Evolutionary conservation across 208 protist genomes (phyloP).

Genomic region (Naegleria fowleri): DNA sequence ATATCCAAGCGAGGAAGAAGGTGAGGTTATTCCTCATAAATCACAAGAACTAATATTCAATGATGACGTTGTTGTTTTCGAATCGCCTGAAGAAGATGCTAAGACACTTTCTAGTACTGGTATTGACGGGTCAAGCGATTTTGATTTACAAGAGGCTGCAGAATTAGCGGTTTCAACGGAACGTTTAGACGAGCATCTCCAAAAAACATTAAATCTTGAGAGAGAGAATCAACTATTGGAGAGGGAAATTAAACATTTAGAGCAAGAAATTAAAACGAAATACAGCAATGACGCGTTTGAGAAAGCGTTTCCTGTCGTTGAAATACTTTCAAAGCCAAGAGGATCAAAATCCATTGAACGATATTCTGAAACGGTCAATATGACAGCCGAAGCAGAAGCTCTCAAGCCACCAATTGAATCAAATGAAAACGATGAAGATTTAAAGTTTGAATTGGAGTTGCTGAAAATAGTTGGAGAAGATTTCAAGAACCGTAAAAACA

Average conservation of each 20-base stretch:
- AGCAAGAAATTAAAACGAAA: background rate
- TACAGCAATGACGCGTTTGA: background rate
- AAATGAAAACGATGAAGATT: background rate
- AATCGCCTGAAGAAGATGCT: background rate
- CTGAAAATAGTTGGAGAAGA: background rate
- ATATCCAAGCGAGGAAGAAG: background rate
- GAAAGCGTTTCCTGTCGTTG: background rate
- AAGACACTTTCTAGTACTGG: background rate
- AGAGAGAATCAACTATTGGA: background rate
- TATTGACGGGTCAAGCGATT: background rate
- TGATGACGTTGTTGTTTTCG: background rate
- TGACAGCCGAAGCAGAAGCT: no score
- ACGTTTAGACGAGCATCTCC: background rate
- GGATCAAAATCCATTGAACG: background rate
- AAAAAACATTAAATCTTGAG: background rate
- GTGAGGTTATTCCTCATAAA: background rate
- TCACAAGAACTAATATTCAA: background rate
- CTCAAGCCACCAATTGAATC: background rate
- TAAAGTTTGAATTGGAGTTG: background rate
- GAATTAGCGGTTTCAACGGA: background rate
- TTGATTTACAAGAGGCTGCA: background rate
- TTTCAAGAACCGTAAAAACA: background rate
- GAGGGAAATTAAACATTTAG: background rate
- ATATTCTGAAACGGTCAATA: background rate
- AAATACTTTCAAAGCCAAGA: background rate